Base-by-base conservation (phyloP, 305 asterid species). In the Fraxinus sp. region DNA sequence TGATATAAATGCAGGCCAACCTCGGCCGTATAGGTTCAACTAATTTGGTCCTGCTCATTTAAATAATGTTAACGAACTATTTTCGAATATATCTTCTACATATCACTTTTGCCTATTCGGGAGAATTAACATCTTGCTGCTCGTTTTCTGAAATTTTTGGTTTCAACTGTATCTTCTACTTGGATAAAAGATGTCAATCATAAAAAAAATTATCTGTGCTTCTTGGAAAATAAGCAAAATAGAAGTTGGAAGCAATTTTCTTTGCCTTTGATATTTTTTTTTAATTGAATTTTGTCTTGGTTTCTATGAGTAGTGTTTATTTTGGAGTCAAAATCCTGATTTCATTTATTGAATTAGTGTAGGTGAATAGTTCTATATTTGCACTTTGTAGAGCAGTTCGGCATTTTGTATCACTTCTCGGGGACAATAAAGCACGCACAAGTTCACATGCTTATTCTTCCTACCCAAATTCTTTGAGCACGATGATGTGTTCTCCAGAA, bases 381-480 rank as follows among this genome's bases (percentile, higher is more conserved):
- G 87, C 97, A 68, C 92, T 95, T 20, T 92, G 95, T 91, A 90
- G 88, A 87, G 97, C 98, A 82, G 91, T 86, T 79, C 90, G 97
- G 88, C 89, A 78, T 77, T 87, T 87, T 71, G 85, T 83, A 16
- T 87, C 88, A 79, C 83, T 84, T 83, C 70, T 79, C 36, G 79
- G 85, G 80, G 87, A 86, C 64, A 81, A 81, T 84, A 89, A 83
- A 88, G 82, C 83, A 78, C 75, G 70, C 77, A 72, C 46, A 55
- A 82, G 81, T 62, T 74, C 91, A 18, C 71, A 82, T 52, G 77
- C 78, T 33, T 83, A 37, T 85, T 81, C 86, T 46, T 82, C 92
- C 76, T 82, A 84, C 85, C 83, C 92, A 76, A 87, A 87, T 84
- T 87, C 97, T 82, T 83, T 93, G 86, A 88, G 92, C 88, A 83